Conservation (phyloP, 371 early-diverging fungal genomes). For the Nematocida sp. region DNA sequence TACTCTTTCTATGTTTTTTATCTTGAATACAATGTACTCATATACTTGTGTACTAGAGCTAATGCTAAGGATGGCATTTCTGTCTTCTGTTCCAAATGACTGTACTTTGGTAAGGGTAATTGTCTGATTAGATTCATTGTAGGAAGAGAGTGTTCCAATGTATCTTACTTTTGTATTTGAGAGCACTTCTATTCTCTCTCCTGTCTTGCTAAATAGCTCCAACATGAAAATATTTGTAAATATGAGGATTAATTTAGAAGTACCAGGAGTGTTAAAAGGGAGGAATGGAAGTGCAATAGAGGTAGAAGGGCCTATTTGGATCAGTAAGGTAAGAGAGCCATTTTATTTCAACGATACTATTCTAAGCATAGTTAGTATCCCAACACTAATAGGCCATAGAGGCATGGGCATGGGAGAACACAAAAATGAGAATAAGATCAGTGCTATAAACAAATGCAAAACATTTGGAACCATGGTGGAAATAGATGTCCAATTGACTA, state of each 20-base stretch:
- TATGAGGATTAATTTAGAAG: neutral
- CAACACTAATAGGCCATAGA: conserved; percentile 27
- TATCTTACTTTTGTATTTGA: conserved; percentile 33
- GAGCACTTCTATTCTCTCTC: conserved; percentile 16
- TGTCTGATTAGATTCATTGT: neutral
- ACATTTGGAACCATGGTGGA: conserved; percentile 22
- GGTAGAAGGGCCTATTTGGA: neutral
- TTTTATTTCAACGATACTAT: neutral
- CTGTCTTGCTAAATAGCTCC: neutral
- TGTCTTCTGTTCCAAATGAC: conserved; percentile 39
- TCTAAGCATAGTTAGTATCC: neutral
- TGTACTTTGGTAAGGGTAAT: conserved; percentile 13
- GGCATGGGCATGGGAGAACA: neutral
- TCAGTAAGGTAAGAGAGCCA: too few relatives aligned
- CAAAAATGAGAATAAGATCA: conserved; percentile 2
- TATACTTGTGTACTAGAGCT: conserved; percentile 15
- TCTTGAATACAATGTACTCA: conserved; percentile 39
- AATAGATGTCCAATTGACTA: conserved; percentile 44
- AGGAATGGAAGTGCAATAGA: neutral
- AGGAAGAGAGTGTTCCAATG: conserved; percentile 11
- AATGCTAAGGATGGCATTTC: conserved; percentile 6
- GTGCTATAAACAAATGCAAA: neutral
- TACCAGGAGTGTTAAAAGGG: neutral
- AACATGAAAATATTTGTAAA: conserved; percentile 46
- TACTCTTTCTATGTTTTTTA: neutral